Evolutionary conservation across 176 grass and related monocot species (phyloP), one percentile per base, ranked within the genome.

Genomic region (Phragmites australis): DNA sequence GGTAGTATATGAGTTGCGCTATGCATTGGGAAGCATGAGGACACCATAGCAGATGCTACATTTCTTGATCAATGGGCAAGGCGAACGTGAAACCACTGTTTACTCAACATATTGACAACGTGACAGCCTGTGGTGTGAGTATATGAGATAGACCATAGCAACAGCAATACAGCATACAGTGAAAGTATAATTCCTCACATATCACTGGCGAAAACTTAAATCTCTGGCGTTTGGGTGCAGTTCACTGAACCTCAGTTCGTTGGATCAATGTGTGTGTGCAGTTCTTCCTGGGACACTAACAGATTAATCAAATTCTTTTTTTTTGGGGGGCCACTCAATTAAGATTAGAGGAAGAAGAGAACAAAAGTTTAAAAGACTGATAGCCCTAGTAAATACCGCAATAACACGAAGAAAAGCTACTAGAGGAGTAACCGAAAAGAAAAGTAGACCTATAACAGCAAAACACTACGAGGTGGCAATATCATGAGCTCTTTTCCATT

Each of bases 111-210:
- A 63, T 62, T 32, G 43, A 17, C 52, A 58, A 57, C 7, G 37
- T 25, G 57, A 34, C 3, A 47, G 17, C 14, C 17, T 12, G 4
- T 77, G 17, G 23, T 61, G 16, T 47, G 42, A 56, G 16, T 19
- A 61, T 7, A 18, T 61, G 55, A 48, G 42, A 77, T 62, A n/a
- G 57, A 0, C 23, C 22, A 60, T 29, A 17, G 8, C 8, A 76
- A 76, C 25, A 76, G 25, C 40, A 76, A 8, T 60, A 76, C 25
- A 76, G 25, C 40, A 76, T 37, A 76, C 15, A 76, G 6, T 17
- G 15, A 59, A n/a, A n/a, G n/a, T n/a, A n/a, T n/a, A n/a, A n/a
- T n/a, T n/a, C n/a, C n/a, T n/a, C n/a, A n/a, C n/a, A n/a, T n/a
- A n/a, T n/a, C n/a, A n/a, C n/a, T n/a, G n/a, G n/a, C n/a, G n/a